Evolutionary conservation across 768 basidiomycete species (phyloP).

Genomic region (Suillus occidentalis): DNA sequence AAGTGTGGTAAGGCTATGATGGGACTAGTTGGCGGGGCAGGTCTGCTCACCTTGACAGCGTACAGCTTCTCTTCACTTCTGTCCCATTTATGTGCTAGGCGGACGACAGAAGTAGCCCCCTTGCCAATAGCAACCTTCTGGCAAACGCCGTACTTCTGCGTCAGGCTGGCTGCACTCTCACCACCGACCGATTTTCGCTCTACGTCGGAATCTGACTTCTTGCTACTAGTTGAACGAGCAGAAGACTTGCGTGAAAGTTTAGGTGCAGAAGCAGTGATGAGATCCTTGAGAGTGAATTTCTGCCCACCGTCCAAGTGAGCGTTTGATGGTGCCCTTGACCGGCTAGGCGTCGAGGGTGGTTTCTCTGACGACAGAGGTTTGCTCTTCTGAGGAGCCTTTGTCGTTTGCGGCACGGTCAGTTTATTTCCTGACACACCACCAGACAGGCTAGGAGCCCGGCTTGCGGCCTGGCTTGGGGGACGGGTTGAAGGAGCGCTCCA

Average conservation of each 20-base stretch:
- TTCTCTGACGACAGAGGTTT: conserved; percentile 18
- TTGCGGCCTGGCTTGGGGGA: conserved; percentile 55
- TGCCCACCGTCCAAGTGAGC: conserved; percentile 60
- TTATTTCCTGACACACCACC: conserved; percentile 41
- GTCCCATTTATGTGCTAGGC: conserved; percentile 99
- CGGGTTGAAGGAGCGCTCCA: conserved; percentile 63
- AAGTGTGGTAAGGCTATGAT: background rate
- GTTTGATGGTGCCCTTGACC: conserved; percentile 42
- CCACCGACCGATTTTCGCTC: conserved; percentile 45
- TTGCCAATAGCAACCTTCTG: conserved; percentile 97
- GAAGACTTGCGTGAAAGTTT: conserved; percentile 75
- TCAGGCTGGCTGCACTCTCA: conserved; percentile 55
- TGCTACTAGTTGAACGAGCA: conserved; percentile 64
- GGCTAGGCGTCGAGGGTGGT: conserved; percentile 23
- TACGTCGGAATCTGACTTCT: conserved; percentile 67
- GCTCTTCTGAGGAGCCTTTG: conserved; percentile 19
- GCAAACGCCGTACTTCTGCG: conserved; percentile 96
- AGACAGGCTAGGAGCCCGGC: conserved; percentile 38
- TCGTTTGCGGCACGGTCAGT: conserved; percentile 30
- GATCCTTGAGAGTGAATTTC: conserved; percentile 83
- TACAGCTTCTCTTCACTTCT: conserved; percentile 94
- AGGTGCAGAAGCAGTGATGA: conserved; percentile 62
- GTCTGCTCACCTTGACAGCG: conserved; percentile 82
- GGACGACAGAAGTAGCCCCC: conserved; percentile 96
- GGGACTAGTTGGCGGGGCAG: background rate